Evolutionary conservation across 768 basidiomycete species (phyloP), one percentile per base, ranked within the genome.

Genomic region (Cyathus striatus): DNA sequence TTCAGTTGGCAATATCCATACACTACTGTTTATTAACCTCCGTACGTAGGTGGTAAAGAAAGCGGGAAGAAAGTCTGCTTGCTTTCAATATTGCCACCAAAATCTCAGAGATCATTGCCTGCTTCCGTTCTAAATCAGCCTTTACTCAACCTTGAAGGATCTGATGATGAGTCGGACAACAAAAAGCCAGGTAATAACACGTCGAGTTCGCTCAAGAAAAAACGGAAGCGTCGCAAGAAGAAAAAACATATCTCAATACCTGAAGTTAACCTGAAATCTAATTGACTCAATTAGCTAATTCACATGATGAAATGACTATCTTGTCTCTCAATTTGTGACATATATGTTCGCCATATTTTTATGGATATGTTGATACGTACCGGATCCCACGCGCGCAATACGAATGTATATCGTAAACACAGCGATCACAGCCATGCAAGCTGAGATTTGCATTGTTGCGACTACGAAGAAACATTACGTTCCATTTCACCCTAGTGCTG

Each of bases 71-170:
- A n/a, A n/a, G n/a, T n/a, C n/a, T n/a, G n/a, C n/a, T n/a, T 20
- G 4, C 35, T 26, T 36, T 33, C 42, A 35, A 48, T 41, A 41
- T 16, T 20, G 39, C 48, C 27, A 38, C 46, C 44, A 35, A 44
- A 41, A 41, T 33, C 39, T 5, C 55, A n/a, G n/a, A n/a, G n/a
- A n/a, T n/a, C n/a, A n/a, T n/a, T 57, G 45, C 52, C 60, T 13
- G 36, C 49, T 20, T 52, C 48, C 2, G 44, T 66, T 20, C 44
- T 64, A 17, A 64, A 65, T 39, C 45, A 64, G 3, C 74, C 78
- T 12, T 47, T 85, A 16, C 61, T 86, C 21, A 84, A 84, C 51
- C 66, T 85, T 9, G 61, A 59, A 30, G 78, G 78, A 1, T 75
- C 69, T 40, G 59, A 61, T 25, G 56, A 53, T 12, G 61, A 64